A percentile compares a stretch with the other conserved stretches of the same genome.
Conservation (phyloP, 371 early-diverging fungal genomes). For the Haplosporangium sp. region DNA sequence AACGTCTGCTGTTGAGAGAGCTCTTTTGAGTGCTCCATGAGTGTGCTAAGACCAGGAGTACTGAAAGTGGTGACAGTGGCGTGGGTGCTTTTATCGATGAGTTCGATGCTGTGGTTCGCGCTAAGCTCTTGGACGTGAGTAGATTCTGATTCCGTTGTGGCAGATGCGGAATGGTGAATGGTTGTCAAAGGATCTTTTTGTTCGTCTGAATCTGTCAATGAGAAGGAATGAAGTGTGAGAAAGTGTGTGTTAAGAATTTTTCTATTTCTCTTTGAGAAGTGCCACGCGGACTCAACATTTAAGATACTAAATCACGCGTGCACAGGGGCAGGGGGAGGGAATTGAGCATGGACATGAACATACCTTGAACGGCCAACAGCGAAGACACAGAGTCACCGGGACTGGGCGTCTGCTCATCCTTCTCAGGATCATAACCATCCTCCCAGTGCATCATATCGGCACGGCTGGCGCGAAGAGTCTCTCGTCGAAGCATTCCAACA, state of each 20-base stretch:
- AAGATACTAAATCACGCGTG: not conserved
- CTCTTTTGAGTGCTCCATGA: conserved; percentile 10
- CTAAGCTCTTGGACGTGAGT: conserved; percentile 21
- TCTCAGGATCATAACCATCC: conserved; percentile 42
- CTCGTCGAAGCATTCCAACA: conserved; percentile 45
- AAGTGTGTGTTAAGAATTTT: not conserved
- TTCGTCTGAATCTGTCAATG: not conserved
- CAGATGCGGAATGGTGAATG: conserved; percentile 25
- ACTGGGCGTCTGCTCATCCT: conserved; percentile 18
- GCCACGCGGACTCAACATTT: not conserved
- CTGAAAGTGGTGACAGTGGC: not conserved
- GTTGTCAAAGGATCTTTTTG: conserved; percentile 18
- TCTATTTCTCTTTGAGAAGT: not conserved
- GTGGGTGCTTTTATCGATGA: not conserved
- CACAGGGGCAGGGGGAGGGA: no score
- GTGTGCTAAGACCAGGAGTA: not conserved
- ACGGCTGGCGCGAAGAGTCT: conserved; percentile 42
- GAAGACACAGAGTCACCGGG: conserved; percentile 6
- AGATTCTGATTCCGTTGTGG: conserved; percentile 21
- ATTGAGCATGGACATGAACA: not conserved
- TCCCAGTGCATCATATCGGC: conserved; percentile 43
- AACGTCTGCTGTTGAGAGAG: not conserved
- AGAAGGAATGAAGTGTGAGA: not conserved
- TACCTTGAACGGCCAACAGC: not conserved
- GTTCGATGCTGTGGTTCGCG: not conserved